Percentiles rank a stretch among this genome's conserved stretches.
These are phyloP conservation scores for Harrya chromipes DNA, from an alignment of 768 basidiomycete species.

Conservation along the genomic window DNA sequence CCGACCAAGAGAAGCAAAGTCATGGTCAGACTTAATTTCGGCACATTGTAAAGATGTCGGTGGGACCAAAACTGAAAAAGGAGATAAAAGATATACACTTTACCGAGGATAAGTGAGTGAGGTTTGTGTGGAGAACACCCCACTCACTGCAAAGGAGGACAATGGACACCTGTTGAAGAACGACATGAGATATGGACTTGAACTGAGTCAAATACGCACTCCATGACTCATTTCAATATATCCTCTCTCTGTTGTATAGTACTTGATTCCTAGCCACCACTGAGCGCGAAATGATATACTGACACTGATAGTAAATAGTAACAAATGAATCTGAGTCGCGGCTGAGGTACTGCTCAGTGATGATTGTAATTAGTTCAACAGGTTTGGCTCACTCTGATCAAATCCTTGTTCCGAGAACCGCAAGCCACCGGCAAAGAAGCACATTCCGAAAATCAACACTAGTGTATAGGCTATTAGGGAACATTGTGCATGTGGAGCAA, in stretches of 20 bases:
- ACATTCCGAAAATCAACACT: constrained; percentile 88
- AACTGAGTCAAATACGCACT: constrained; percentile 31
- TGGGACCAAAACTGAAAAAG: constrained; percentile 59
- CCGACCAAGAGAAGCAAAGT: constrained; percentile 51
- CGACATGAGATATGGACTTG: neutral
- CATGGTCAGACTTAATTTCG: constrained; percentile 57
- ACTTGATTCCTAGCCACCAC: constrained; percentile 18
- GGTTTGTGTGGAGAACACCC: neutral
- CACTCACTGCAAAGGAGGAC: constrained; percentile 51
- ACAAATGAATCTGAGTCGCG: constrained; percentile 70
- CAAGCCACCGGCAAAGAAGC: constrained; percentile 82
- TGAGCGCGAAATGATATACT: constrained; percentile 65
- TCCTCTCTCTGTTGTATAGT: constrained; percentile 34
- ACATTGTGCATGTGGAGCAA: neutral
- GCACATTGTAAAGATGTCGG: constrained; percentile 53
- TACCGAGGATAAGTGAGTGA: neutral
- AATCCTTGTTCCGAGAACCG: constrained; percentile 81
- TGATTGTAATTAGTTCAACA: neutral
- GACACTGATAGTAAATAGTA: constrained; percentile 73
- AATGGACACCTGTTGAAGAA: constrained; percentile 41
- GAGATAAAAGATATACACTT: constrained; percentile 51
- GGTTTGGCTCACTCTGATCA: constrained; percentile 53
- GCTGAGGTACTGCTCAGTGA: constrained; percentile 29
- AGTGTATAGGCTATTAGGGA: constrained; percentile 6
- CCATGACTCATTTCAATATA: constrained; percentile 52